Percentiles rank a stretch among this genome's conserved stretches.
phyloP scores from a whole-genome alignment of 305 asterid species.

The Rubia balearica region DNA sequence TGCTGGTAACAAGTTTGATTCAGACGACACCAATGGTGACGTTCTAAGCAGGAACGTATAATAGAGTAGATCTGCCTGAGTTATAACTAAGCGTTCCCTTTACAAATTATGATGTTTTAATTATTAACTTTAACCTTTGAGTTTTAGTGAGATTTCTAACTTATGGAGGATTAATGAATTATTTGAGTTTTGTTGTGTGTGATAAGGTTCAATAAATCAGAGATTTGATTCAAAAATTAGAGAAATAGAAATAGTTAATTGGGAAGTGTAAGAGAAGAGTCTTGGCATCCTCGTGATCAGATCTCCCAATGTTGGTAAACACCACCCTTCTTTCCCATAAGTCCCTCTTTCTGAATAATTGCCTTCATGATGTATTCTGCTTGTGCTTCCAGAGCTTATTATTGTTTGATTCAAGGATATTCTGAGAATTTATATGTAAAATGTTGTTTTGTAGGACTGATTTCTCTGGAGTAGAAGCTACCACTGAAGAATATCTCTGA shows the following conservation, averaged over 20 bases:
- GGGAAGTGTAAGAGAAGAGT: slow-evolving; percentile 50
- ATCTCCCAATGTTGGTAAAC: slow-evolving; percentile 78
- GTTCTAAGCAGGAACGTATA: too few species aligned
- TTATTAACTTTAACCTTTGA: too few species aligned
- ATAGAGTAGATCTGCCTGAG: too few species aligned
- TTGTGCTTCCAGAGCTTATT: not conserved
- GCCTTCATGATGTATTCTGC: not conserved
- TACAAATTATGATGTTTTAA: too few species aligned
- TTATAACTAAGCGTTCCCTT: too few species aligned
- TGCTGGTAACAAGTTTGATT: too few species aligned
- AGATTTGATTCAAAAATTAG: not conserved
- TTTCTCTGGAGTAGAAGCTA: slow-evolving; percentile 62
- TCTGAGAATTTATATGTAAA: not conserved
- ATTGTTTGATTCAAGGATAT: not conserved
- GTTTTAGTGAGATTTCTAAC: too few species aligned
- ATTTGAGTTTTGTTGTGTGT: too few species aligned
- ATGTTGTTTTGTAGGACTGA: slow-evolving; percentile 43
- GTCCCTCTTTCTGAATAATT: slow-evolving; percentile 14
- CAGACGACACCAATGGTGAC: too few species aligned
- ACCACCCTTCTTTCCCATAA: slow-evolving; percentile 75
- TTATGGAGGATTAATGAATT: too few species aligned
- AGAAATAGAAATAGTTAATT: slow-evolving; percentile 23
- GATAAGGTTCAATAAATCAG: not conserved
- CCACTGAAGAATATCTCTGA: slow-evolving; percentile 28
- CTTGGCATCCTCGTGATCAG: slow-evolving; percentile 68